Evolutionary conservation across 2,329 filamentous ascomycete species (phyloP).

Genomic region (Metarhizium guizhouense): DNA sequence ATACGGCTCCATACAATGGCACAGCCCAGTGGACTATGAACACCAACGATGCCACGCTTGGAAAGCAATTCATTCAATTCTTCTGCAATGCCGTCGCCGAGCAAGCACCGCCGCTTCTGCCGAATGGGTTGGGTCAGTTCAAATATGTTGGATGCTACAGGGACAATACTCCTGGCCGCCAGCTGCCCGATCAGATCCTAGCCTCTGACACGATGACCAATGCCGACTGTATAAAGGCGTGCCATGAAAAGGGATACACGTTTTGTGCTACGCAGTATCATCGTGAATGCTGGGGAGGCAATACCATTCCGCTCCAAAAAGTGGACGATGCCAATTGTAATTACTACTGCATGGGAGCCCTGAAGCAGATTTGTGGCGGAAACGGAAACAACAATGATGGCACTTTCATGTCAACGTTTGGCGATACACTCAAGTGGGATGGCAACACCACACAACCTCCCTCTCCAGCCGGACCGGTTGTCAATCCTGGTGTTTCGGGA

Average conservation of each 20-base stretch:
- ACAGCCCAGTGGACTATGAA: slow-evolving; percentile 47
- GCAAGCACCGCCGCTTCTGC: slow-evolving; percentile 39
- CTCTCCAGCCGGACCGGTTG: slow-evolving; percentile 14
- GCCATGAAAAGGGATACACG: slow-evolving; percentile 22
- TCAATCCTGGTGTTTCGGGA: slow-evolving; percentile 28
- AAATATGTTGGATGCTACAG: slow-evolving; percentile 46
- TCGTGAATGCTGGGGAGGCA: slow-evolving; percentile 46
- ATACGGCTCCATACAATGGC: slow-evolving; percentile 39
- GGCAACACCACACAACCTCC: slow-evolving; percentile 17
- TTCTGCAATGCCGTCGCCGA: slow-evolving; percentile 41
- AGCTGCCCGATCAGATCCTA: slow-evolving; percentile 35
- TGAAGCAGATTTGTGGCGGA: slow-evolving; percentile 44
- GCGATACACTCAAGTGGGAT: slow-evolving; percentile 21
- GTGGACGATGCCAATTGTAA: slow-evolving; percentile 40
- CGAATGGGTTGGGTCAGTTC: slow-evolving; percentile 36
- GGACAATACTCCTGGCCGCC: slow-evolving; percentile 46
- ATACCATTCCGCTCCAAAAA: slow-evolving; percentile 32
- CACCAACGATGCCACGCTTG: slow-evolving; percentile 41
- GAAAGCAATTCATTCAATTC: slow-evolving; percentile 45
- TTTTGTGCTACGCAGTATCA: slow-evolving; percentile 43
- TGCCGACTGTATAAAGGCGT: slow-evolving; percentile 35
- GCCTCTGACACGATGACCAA: slow-evolving; percentile 32
- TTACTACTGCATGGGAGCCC: slow-evolving; percentile 38
- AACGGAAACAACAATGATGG: slow-evolving; percentile 29
- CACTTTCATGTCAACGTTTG: slow-evolving; percentile 40